phyloP scores from a whole-genome alignment of 2,329 filamentous ascomycete genomes.

The Daldinia sp. region DNA sequence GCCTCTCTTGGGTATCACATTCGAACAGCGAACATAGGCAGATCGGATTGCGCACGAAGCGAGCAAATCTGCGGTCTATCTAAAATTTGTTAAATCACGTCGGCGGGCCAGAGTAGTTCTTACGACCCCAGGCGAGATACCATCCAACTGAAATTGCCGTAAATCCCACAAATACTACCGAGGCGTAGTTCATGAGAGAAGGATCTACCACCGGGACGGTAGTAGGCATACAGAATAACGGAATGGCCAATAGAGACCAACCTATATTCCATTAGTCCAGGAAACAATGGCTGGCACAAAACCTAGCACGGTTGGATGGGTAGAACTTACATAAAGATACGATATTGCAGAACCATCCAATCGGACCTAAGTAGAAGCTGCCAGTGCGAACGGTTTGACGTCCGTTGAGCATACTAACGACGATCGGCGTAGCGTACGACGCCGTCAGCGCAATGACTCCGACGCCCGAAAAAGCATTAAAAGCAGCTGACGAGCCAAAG shows the following conservation, averaged over 20 bases:
- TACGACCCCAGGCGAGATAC: conserved; percentile 75
- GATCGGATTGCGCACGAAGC: neutral
- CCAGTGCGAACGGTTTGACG: conserved; percentile 66
- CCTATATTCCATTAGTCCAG: conserved; percentile 51
- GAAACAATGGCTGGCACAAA: conserved; percentile 6
- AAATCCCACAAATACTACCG: conserved; percentile 76
- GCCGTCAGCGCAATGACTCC: conserved; percentile 75
- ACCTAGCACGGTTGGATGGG: neutral
- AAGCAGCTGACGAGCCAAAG: conserved; percentile 74
- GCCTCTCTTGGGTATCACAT: conserved; percentile 26
- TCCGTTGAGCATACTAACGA: conserved; percentile 67
- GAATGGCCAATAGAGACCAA: conserved; percentile 74
- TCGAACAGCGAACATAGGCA: neutral
- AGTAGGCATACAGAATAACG: conserved; percentile 78
- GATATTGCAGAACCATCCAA: conserved; percentile 70
- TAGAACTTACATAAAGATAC: conserved; percentile 66
- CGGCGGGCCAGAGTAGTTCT: conserved; percentile 73
- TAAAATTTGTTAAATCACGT: conserved; percentile 38
- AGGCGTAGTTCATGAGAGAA: conserved; percentile 74
- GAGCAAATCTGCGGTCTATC: conserved; percentile 3
- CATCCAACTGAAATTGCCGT: conserved; percentile 67
- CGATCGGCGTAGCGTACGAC: conserved; percentile 73
- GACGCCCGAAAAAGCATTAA: conserved; percentile 75
- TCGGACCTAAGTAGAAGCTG: conserved; percentile 66
- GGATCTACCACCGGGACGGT: conserved; percentile 64